Base-by-base conservation (phyloP, 1,139 yeast species). In the Kodamaea suecica region DNA sequence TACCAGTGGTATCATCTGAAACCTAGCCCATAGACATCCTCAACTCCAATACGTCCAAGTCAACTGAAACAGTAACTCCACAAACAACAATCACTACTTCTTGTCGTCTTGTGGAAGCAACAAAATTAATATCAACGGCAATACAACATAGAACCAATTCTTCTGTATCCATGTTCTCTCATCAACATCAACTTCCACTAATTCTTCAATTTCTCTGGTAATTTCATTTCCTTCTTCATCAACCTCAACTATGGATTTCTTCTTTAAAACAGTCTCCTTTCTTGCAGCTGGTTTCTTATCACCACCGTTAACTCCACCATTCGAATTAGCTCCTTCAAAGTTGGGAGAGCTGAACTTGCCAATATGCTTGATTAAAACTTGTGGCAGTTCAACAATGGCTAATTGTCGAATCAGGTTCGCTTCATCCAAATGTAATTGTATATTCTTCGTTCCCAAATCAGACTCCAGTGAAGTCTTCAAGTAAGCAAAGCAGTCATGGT, bases 61-160 rank as follows among this genome's bases (percentile, higher is more conserved):
- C n/a, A n/a, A n/a, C n/a, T n/a, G n/a, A n/a, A n/a, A n/a, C n/a
- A n/a, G n/a, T n/a, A n/a, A n/a, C n/a, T n/a, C n/a, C n/a, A n/a
- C n/a, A n/a, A n/a, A n/a, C n/a, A n/a, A n/a, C n/a, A n/a, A n/a
- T n/a, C n/a, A 20, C 27, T 36, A 21, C 34, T 44, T 44, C 47
- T 45, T 43, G 35, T 52, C 54, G 16, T 56, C 63, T 8, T 59
- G 62, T 21, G 53, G 37, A 27, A 61, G 36, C 36, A 61, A 44
- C 41, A 63, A 42, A 21, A 46, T 30, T 12, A 46, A 20, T 14
- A 42, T 30, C 33, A 71, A 50, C 12, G 77, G 75, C 9, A 68
- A 63, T 2, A 66, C 70, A 17, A 70, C 42, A 48, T 72, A 74
- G 59, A 71, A 59, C 81, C 81, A 76, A 50, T 76, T 66, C 53